Evolutionary conservation across 106 monocot species (phyloP).

Genomic region (Allium fistulosum): DNA sequence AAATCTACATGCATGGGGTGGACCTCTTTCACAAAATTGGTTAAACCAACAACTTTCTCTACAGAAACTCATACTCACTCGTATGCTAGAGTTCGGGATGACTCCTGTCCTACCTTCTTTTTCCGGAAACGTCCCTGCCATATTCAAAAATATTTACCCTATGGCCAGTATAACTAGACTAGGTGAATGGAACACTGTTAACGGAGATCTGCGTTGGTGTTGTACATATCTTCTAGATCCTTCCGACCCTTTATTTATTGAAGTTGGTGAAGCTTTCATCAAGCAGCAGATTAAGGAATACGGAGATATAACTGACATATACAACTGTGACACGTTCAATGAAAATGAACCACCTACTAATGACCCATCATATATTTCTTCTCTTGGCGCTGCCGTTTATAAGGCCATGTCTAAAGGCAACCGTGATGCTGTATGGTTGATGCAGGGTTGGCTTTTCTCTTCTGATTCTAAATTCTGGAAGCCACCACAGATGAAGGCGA

Average conservation of each 20-base stretch:
- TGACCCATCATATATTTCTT: constrained; percentile 84
- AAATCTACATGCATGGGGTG: constrained; percentile 98
- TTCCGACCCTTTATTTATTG: constrained; percentile 79
- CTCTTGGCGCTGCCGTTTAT: constrained; percentile 85
- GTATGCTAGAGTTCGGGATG: constrained; percentile 92
- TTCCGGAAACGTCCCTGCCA: constrained; percentile 94
- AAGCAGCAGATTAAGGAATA: constrained; percentile 75
- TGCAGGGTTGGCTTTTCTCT: constrained; percentile 99
- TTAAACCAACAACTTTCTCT: constrained; percentile 63
- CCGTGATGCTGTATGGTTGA: constrained; percentile 88
- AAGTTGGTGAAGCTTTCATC: constrained; percentile 82
- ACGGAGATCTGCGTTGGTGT: constrained; percentile 89
- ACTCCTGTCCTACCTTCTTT: constrained; percentile 95
- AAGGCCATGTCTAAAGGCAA: constrained; percentile 80
- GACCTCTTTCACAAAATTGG: constrained; percentile 87
- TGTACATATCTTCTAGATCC: constrained; percentile 97
- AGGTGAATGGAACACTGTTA: constrained; percentile 92
- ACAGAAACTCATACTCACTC: constrained; percentile 62
- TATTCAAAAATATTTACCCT: constrained; percentile 62
- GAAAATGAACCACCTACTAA: constrained; percentile 89
- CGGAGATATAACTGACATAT: constrained; percentile 83
- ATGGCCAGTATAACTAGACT: constrained; percentile 82
- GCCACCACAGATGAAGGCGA: constrained; percentile 90
- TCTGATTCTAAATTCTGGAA: constrained; percentile 91
- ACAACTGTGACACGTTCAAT: constrained; percentile 98